Evolutionary conservation across 768 basidiomycete genomes (phyloP), one percentile per base, ranked within the genome.

Genomic region (Boletus pseudo-olivaceus): DNA sequence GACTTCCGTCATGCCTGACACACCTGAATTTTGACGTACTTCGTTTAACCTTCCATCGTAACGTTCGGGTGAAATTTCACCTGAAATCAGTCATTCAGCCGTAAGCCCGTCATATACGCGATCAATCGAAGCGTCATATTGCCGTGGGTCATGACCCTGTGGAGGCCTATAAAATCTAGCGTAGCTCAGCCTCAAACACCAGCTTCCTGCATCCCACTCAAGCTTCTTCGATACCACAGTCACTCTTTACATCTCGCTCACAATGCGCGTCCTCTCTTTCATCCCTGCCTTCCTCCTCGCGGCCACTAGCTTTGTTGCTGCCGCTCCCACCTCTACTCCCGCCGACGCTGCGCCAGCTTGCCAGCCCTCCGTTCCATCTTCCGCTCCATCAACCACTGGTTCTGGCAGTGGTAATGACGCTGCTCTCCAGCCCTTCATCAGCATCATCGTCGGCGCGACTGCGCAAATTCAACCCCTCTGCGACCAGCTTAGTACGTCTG

Each of bases 231-330:
- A 37, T 12, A 49, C 53, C 54, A 23, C 23, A 55, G 54, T 60
- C 60, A 29, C 53, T 55, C 55, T 37, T 53, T 57, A 39, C 43
- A 49, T 14, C 55, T 53, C 51, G 50, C 50, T 56, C 49, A 58
- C 42, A 40, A 65, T 65, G 63, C 64, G 63, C 34, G 61, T 63
- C 61, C 64, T 65, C 51, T 63, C 64, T 6, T 62, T 66, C 1
- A 58, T 66, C 53, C 53, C 56, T 53, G 55, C 64, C 2, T 23
- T 66, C 51, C 33, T 62, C 17, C 42, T 61, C 8, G 58, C 54
- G 0, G 64, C 53, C 3, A 42, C 57, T 7, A 53, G 61, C 55
- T 50, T 66, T 14, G 61, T 63, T 10, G 54, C 50, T 34, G 64
- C 64, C 4, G 57, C 43, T 0, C 64, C 64, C 5, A 3, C 47